Percentiles rank a stretch among this genome's conserved stretches.
Evolutionary conservation across 192 early-diverging fungal genomes (phyloP).

Genomic region (Obelidium mucronatum): DNA sequence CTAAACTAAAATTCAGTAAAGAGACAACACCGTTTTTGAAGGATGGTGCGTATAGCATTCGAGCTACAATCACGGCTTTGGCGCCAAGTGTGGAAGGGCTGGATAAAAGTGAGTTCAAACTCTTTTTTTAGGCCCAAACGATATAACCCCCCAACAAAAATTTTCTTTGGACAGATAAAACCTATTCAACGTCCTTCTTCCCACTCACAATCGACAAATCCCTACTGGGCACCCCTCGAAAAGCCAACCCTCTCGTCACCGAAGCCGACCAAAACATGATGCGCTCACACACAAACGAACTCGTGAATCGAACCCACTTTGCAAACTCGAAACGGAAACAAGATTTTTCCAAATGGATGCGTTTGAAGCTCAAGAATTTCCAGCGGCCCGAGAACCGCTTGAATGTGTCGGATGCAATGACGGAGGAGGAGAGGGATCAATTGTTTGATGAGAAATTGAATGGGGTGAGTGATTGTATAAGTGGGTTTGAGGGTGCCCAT

Average conservation of each 20-base stretch:
- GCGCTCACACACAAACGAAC: conserved; percentile 57
- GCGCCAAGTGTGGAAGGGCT: conserved; percentile 47
- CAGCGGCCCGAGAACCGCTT: conserved; percentile 53
- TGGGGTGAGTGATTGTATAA: conserved; percentile 45
- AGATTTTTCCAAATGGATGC: conserved; percentile 63
- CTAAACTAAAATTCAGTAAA: conserved; percentile 74
- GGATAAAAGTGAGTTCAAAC: conserved; percentile 20
- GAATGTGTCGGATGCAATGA: conserved; percentile 44
- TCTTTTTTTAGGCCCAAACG: too few species aligned
- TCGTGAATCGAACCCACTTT: conserved; percentile 49
- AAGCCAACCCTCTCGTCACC: conserved; percentile 51
- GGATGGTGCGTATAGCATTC: conserved; percentile 53
- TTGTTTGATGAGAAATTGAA: conserved; percentile 55
- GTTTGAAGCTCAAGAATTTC: conserved; percentile 52
- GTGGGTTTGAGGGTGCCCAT: conserved; percentile 49
- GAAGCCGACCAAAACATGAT: conserved; percentile 58
- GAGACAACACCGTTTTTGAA: conserved; percentile 67
- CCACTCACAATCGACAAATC: conserved; percentile 41
- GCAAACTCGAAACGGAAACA: conserved; percentile 52
- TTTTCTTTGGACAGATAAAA: conserved; percentile 31
- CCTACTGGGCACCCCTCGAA: conserved; percentile 38
- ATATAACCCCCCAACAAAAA: not conserved
- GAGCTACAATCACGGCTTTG: conserved; percentile 41
- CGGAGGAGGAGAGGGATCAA: conserved; percentile 54
- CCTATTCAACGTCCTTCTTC: conserved; percentile 26